Evolutionary conservation across 2,329 filamentous ascomycete genomes (phyloP), one percentile per base, ranked within the genome.

Genomic region (Aspergillus fumigatiaffinis): DNA sequence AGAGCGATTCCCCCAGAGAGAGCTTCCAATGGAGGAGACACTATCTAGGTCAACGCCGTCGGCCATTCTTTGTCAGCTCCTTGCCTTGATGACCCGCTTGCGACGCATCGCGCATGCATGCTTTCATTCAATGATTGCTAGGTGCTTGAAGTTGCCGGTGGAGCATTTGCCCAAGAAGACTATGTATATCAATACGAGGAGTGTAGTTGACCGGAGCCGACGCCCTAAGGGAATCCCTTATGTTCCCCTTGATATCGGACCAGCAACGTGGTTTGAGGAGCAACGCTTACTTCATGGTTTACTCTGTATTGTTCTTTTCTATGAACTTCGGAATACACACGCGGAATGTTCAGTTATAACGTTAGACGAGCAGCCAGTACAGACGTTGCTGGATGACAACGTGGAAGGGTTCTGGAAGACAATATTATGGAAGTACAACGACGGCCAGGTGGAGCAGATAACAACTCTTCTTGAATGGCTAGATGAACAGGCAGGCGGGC

Each of bases 231-330:
- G 55, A 12, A 54, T 54, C 6, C 48, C 55, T 41, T 51, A 52
- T 20, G 28, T 38, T 6, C 51, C 52, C 7, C 2, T 46, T 51
- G 55, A 57, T 51, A 48, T 57, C n/a, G 55, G 55, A 4, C 47
- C 55, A 14, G 17, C 14, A 10, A 51, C 51, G 4, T 32, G 46
- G 35, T 4, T 44, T 28, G 55, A 54, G 55, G 51, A 57, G 47
- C 55, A 57, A 48, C 46, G 55, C 9, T 12, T 54, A 5, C 28
- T 57, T 28, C 12, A 48, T 12, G 32, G 47, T 51, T 26, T 57
- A 28, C 48, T 57, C 10, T 48, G 28, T 32, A 17, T 54, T 57
- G 47, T 57, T 23, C 26, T 54, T 4, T 53, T 57, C n/a, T 52
- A 42, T 42, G 55, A 57, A 28, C 20, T 57, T 17, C 51, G 29